These are phyloP conservation scores for Yamadazyma atmosphaerica DNA, from an alignment of 1,139 yeast genomes.

Conservation along the genomic window DNA sequence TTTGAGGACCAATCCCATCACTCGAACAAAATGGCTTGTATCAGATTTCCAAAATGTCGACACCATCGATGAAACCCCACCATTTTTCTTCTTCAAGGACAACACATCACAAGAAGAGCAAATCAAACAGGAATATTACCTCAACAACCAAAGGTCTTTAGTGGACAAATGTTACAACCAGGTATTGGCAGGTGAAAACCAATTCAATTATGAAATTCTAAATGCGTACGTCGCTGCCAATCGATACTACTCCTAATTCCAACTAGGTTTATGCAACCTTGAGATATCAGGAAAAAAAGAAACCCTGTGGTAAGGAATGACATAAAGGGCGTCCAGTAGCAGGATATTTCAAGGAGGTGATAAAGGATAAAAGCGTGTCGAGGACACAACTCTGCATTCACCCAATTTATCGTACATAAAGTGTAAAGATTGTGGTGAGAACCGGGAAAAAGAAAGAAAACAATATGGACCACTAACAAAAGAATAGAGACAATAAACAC, in stretches of 20 bases:
- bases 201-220: conserved; percentile 12
- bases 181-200: conserved; percentile 8
- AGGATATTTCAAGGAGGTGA: too few species aligned
- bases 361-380: too few species aligned
- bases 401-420: too few species aligned
- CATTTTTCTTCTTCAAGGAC: conserved; percentile 17
- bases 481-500: not conserved
- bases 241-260: too few species aligned
- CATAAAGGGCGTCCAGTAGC: too few species aligned
- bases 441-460: not conserved
- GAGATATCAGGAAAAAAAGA: too few species aligned
- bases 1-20: conserved; percentile 28
- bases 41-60: conserved; percentile 40
- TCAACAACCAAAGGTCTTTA: conserved; percentile 1
- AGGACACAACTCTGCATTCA: too few species aligned
- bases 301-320: too few species aligned
- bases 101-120: conserved; percentile 22
- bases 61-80: conserved; percentile 19
- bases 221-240: conserved; percentile 10
- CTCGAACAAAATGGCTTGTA: conserved; percentile 37
- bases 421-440: too few species aligned
- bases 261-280: too few species aligned
- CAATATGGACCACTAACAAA: not conserved
- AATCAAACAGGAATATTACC: conserved; percentile 12
- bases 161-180: conserved; percentile 6